A percentile compares a stretch with the other conserved stretches of the same genome.
Conservation (phyloP, 1,284 basidiomycete genomes). For the Volvariella surrecta region DNA sequence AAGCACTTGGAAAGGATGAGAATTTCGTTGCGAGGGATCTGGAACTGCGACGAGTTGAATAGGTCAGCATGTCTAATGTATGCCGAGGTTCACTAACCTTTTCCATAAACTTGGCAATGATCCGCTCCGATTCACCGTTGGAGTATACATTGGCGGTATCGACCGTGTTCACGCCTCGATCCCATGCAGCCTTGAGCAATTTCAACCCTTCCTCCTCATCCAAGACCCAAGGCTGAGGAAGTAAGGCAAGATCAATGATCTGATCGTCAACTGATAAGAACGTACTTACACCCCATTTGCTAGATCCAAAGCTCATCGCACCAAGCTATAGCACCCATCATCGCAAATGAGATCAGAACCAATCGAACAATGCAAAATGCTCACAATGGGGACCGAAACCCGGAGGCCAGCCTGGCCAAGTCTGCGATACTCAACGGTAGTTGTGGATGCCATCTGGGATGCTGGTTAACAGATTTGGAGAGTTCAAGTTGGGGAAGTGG, state of each 20-base stretch:
- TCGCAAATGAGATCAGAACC: no score
- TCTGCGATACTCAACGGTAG: no score
- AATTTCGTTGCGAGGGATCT: slow-evolving; percentile 48
- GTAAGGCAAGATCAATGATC: neutral
- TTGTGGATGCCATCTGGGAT: no score
- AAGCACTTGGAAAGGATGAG: slow-evolving; percentile 35
- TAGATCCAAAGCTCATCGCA: slow-evolving; percentile 37
- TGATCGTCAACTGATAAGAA: neutral
- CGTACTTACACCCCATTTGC: slow-evolving; percentile 24
- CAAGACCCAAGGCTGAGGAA: slow-evolving; percentile 30
- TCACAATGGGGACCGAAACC: slow-evolving; percentile 39
- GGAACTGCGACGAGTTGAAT: slow-evolving; percentile 22
- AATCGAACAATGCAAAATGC: slow-evolving; percentile 1
- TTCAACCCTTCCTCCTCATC: slow-evolving; percentile 31
- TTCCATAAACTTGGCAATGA: slow-evolving; percentile 47
- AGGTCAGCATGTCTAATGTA: neutral
- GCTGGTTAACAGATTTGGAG: no score
- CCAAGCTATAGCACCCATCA: slow-evolving; percentile 23
- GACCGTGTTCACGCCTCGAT: slow-evolving; percentile 33
- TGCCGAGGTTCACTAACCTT: slow-evolving; percentile 17
- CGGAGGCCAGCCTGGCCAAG: slow-evolving; percentile 40
- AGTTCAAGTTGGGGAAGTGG: no score
- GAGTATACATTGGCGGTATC: slow-evolving; percentile 55
- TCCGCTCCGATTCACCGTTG: slow-evolving; percentile 36
- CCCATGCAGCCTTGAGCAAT: slow-evolving; percentile 39